Base-by-base conservation (phyloP, 1,284 basidiomycete genomes). In the Rhodofomes roseus region DNA sequence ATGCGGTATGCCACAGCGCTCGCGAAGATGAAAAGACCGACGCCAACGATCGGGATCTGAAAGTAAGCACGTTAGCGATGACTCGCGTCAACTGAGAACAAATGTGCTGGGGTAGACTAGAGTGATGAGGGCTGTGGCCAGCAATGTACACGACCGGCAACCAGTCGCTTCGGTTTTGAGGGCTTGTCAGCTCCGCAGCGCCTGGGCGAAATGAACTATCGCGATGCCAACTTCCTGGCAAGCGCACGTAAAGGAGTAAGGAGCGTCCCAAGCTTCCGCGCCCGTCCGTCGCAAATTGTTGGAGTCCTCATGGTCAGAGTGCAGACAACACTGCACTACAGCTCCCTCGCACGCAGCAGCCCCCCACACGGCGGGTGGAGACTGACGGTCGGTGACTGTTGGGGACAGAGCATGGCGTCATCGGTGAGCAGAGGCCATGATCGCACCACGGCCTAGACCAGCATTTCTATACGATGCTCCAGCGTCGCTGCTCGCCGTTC, bases 11-110 rank as follows among this genome's bases (percentile, higher is more conserved):
- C 31, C 25, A 37, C n/a, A 18, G 34, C 54, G 11, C 23, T 36
- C 23, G 54, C 54, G 25, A 43, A 25, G 18, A 43, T 25, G 40
- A 56, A 46, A 5, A 56, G 54, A 5, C 4, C 54, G 27, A 56
- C 54, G 14, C 54, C 41, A 12, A 46, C 54, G 14, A 56, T 56
- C 11, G 54, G 54, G 27, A 56, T 43, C 54, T 56, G 20, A 4
- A 1, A 25, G 5, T 20, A 1, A 12, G 23, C n/a, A n/a, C 6
- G n/a, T n/a, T n/a, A n/a, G n/a, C n/a, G n/a, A n/a, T n/a, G n/a
- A n/a, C n/a, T n/a, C n/a, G n/a, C n/a, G n/a, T n/a, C n/a, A n/a
- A n/a, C n/a, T n/a, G n/a, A n/a, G n/a, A n/a, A n/a, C n/a, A n/a
- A n/a, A n/a, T n/a, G n/a, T n/a, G n/a, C n/a, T n/a, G n/a, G n/a